A percentile compares a stretch with the other conserved stretches of the same genome.
phyloP scores from a whole-genome alignment of 140 eudicot species.

The Cichorium intybus region DNA sequence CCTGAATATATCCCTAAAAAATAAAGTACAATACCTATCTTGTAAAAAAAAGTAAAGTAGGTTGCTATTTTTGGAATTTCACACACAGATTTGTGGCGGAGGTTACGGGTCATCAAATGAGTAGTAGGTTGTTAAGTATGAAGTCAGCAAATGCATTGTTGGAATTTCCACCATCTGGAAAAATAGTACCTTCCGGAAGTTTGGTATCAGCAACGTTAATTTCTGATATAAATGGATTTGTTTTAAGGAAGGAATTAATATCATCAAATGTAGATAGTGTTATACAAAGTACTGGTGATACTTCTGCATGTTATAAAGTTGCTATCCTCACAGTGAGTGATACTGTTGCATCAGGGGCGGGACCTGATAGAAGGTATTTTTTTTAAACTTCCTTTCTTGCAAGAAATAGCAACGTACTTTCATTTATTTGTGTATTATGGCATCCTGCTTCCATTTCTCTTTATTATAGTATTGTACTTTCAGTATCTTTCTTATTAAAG shows the following conservation, averaged over 20 bases:
- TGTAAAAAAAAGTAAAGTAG: no score
- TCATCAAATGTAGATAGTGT: conserved; percentile 18
- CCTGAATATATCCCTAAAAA: no score
- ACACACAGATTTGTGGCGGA: conserved; percentile 97
- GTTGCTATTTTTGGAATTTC: no score
- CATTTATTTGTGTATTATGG: neutral
- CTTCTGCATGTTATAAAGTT: conserved; percentile 50
- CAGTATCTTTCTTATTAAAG: no score
- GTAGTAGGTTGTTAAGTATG: conserved; percentile 92
- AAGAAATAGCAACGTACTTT: neutral
- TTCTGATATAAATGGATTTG: conserved; percentile 49
- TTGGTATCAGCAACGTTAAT: conserved; percentile 54
- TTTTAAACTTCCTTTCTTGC: conserved; percentile 5
- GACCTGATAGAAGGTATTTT: conserved; percentile 86
- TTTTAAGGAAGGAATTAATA: conserved; percentile 21
- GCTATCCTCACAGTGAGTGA: conserved; percentile 93
- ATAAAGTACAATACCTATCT: no score
- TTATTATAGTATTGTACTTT: no score
- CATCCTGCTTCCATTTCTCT: no score
- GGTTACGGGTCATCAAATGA: conserved; percentile 90
- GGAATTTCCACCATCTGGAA: conserved; percentile 66
- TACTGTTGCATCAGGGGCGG: conserved; percentile 81
- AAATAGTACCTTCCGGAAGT: conserved; percentile 57
- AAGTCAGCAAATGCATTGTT: conserved; percentile 87
- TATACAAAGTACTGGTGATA: conserved; percentile 27